Percentiles rank a stretch among this genome's conserved stretches.
phyloP scores from a whole-genome alignment of 2,329 filamentous ascomycete species.

The Harringtonia aguacate region DNA sequence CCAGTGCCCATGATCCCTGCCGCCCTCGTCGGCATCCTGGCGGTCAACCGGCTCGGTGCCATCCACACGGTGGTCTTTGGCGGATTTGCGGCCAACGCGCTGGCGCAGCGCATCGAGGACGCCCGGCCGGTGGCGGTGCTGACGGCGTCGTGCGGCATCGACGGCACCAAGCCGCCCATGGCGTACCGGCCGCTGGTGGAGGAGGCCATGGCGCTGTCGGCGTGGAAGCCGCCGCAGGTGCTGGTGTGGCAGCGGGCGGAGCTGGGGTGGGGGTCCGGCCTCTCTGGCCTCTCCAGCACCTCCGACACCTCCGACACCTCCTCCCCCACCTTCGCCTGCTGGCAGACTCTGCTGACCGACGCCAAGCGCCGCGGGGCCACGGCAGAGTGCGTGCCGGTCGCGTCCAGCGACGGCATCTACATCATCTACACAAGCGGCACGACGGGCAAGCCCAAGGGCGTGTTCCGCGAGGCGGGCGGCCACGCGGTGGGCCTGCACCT shows the following conservation, averaged over 20 bases:
- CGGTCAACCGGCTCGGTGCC: conserved; percentile 70
- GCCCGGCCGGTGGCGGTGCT: conserved; percentile 66
- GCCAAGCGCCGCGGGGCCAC: conserved; percentile 55
- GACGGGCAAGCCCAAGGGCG: conserved; percentile 73
- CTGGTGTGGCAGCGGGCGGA: conserved; percentile 80
- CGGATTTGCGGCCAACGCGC: conserved; percentile 70
- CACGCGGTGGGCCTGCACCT: conserved; percentile 79
- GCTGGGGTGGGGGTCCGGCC: conserved; percentile 64
- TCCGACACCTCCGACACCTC: too few species aligned
- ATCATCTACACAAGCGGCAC: conserved; percentile 85
- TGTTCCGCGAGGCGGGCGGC: conserved; percentile 71
- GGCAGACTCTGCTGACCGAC: conserved; percentile 66
- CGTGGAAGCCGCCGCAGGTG: conserved; percentile 60
- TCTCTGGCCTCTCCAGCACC: too few species aligned
- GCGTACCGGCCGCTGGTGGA: conserved; percentile 69
- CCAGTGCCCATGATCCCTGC: conserved; percentile 92
- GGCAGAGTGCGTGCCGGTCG: conserved; percentile 67
- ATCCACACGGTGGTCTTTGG: conserved; percentile 91
- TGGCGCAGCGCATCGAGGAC: conserved; percentile 83
- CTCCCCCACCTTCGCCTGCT: too few species aligned
- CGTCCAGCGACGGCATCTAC: conserved; percentile 71
- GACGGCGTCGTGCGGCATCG: conserved; percentile 87
- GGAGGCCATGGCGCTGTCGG: conserved; percentile 56
- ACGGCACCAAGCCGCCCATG: conserved; percentile 70
- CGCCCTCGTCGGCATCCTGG: conserved; percentile 76